Conservation (phyloP, 192 early-diverging fungal genomes). For the Podila verticillata region DNA sequence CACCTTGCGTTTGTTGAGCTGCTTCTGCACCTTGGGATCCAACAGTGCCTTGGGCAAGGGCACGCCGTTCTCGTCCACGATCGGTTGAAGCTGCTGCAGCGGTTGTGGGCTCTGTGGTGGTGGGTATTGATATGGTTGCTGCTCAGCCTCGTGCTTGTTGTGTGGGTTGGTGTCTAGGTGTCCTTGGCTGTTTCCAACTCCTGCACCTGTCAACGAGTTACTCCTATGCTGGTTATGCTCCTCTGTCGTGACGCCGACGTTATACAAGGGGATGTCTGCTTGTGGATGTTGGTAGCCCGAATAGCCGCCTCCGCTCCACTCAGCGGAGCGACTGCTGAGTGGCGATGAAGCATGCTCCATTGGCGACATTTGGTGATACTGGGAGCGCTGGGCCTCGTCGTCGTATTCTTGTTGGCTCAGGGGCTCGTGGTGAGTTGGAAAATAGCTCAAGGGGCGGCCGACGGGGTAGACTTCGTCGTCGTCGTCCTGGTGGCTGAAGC, state of each 20-base stretch:
- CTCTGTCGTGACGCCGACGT: conserved; percentile 28
- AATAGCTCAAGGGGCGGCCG: conserved; percentile 44
- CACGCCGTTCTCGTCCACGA: conserved; percentile 11
- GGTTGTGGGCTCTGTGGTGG: not conserved
- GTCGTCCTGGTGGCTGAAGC: conserved; percentile 9
- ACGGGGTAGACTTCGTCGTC: conserved; percentile 36
- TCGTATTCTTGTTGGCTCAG: conserved; percentile 45
- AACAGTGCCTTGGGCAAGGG: conserved; percentile 38
- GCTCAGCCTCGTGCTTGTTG: conserved; percentile 9
- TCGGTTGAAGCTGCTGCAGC: not conserved
- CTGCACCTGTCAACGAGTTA: not conserved
- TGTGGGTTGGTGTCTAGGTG: not conserved
- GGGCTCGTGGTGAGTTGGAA: conserved; percentile 48
- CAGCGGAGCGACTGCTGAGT: conserved; percentile 27
- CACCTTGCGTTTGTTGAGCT: conserved; percentile 27
- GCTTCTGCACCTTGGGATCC: conserved; percentile 50
- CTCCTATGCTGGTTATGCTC: not conserved
- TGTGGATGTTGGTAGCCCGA: conserved; percentile 22
- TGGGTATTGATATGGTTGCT: not conserved
- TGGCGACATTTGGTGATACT: conserved; percentile 33
- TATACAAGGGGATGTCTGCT: conserved; percentile 29
- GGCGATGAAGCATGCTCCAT: conserved; percentile 28
- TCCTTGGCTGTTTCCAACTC: conserved; percentile 8
- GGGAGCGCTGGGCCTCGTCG: conserved; percentile 28
- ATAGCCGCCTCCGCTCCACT: conserved; percentile 31